A percentile compares a stretch with the other conserved stretches of the same genome.
phyloP scores from a whole-genome alignment of 495 filamentous ascomycete genomes.

The Staphylotrichum tortipilum region DNA sequence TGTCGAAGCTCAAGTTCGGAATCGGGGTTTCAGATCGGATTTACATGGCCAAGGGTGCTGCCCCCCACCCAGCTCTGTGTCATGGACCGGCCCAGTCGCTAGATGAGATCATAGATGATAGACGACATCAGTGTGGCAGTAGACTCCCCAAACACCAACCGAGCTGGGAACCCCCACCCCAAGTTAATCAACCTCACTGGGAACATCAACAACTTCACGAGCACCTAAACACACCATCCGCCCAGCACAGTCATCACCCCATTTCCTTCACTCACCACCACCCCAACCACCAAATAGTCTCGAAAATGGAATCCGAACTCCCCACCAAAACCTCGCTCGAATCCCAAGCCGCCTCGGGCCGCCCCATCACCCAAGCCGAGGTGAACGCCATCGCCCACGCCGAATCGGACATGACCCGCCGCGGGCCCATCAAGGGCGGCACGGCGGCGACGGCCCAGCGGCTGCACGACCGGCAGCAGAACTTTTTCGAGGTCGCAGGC shows the following conservation, averaged over 20 bases:
- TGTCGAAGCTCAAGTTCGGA: too few species aligned
- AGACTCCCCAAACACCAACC: too few species aligned
- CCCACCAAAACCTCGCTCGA: slow-evolving; percentile 19
- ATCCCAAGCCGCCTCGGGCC: slow-evolving; percentile 15
- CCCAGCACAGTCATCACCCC: too few species aligned
- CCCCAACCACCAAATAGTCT: background rate
- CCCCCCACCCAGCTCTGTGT: too few species aligned
- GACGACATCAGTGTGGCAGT: background rate
- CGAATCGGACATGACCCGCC: slow-evolving; percentile 21
- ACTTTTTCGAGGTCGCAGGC: slow-evolving; percentile 21
- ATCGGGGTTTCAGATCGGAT: too few species aligned
- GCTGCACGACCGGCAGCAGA: slow-evolving; percentile 24
- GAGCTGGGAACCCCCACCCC: too few species aligned
- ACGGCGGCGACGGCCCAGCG: slow-evolving; percentile 22
- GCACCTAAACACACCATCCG: background rate
- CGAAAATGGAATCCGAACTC: slow-evolving; percentile 13
- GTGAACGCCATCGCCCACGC: slow-evolving; percentile 15
- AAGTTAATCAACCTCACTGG: background rate
- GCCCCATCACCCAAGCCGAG: slow-evolving; percentile 17
- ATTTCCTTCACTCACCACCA: too few species aligned
- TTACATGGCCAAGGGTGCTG: too few species aligned
- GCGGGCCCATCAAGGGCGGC: slow-evolving; percentile 21
- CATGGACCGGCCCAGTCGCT: background rate
- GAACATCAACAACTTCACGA: background rate
- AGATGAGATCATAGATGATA: slow-evolving; percentile 3